Conservation (phyloP, 495 filamentous ascomycete genomes). For the Podospora anserina region DNA sequence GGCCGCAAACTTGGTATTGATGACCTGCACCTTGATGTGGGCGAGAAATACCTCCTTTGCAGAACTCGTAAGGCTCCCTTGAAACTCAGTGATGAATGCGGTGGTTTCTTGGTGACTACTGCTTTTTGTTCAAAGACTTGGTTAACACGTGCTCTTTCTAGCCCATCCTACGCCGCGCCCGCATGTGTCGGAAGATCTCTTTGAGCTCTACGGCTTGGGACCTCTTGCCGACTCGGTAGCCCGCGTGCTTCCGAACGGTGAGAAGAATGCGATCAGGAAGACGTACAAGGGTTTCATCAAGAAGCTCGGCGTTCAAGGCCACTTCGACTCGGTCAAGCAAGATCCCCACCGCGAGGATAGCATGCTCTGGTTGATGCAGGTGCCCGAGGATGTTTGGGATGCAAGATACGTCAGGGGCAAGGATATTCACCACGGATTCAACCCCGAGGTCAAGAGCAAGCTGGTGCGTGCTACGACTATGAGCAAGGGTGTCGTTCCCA, state of each 20-base stretch:
- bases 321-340: constrained; percentile 51
- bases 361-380: constrained; percentile 45
- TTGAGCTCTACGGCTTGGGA: constrained; percentile 48
- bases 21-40: constrained; percentile 55
- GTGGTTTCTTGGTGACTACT: constrained; percentile 10
- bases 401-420: constrained; percentile 47
- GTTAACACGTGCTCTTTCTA: constrained; percentile 52
- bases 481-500: constrained; percentile 47
- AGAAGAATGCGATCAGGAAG: constrained; percentile 56
- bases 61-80: constrained; percentile 57
- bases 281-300: constrained; percentile 59
- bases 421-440: constrained; percentile 55
- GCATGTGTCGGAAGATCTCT: constrained; percentile 49
- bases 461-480: constrained; percentile 48
- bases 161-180: constrained; percentile 44
- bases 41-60: constrained; percentile 57
- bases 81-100: constrained; percentile 16
- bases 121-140: constrained; percentile 29
- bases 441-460: constrained; percentile 28
- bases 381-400: constrained; percentile 57
- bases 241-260: constrained; percentile 51
- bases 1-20: constrained; percentile 52
- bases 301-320: constrained; percentile 50
- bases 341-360: constrained; percentile 37
- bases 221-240: constrained; percentile 51